Percentiles rank a stretch among this genome's conserved stretches.
These are phyloP conservation scores for Apiospora arundinis DNA, from an alignment of 2,329 filamentous ascomycete genomes.

Conservation along the genomic window DNA sequence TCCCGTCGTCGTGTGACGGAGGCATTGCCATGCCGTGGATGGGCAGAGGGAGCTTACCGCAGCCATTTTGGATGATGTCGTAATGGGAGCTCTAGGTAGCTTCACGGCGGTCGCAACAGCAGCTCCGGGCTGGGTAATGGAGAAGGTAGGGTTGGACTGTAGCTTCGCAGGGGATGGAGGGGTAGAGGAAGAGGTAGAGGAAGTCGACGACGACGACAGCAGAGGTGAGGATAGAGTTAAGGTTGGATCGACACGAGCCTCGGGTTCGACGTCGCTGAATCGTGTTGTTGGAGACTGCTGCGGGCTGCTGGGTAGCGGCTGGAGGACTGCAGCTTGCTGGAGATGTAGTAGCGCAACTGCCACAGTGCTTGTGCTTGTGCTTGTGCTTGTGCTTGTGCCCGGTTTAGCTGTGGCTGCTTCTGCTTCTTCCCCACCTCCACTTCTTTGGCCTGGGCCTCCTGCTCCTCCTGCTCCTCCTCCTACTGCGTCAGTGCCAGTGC, in stretches of 20 bases:
- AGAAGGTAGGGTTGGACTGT: constrained; percentile 36
- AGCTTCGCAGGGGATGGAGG: constrained; percentile 28
- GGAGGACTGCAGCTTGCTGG: constrained; percentile 9
- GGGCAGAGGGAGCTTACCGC: constrained; percentile 53
- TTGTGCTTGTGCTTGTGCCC: constrained; percentile 11
- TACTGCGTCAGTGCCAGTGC: not conserved
- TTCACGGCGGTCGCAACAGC: constrained; percentile 27
- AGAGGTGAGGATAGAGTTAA: constrained; percentile 35
- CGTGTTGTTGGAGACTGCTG: constrained; percentile 18
- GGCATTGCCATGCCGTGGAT: not conserved
- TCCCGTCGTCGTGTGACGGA: not conserved
- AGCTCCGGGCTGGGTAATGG: constrained; percentile 32
- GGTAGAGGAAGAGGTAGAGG: constrained; percentile 40
- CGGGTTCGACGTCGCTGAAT: constrained; percentile 35
- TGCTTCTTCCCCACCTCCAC: constrained; percentile 11
- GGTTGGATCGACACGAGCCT: constrained; percentile 38
- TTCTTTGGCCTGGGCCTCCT: not conserved
- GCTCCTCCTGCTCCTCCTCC: too few relatives aligned
- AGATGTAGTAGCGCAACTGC: constrained; percentile 24
- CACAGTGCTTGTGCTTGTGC: constrained; percentile 24
- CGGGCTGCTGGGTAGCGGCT: constrained; percentile 13
- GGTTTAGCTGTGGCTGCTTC: not conserved
- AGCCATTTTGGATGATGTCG: constrained; percentile 56
- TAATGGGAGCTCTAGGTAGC: constrained; percentile 33
- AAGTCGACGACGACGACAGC: constrained; percentile 34